Base-by-base conservation (phyloP, 1,284 basidiomycete genomes). In the Leccinum ambiguum region DNA sequence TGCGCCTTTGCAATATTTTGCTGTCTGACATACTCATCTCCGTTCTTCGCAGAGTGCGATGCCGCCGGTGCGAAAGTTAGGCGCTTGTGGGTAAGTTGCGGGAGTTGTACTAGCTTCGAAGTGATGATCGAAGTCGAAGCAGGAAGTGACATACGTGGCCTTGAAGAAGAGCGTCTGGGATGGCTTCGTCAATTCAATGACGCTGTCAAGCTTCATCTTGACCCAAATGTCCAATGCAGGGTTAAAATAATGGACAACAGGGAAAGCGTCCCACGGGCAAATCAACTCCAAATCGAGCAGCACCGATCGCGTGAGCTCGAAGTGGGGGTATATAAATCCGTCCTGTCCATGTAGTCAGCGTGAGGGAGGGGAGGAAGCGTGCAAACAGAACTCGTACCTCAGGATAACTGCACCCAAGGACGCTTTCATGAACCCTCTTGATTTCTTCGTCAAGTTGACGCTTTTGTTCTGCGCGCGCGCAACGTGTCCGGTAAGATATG, bases 101-200 rank as follows among this genome's bases (percentile, higher is more conserved):
- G 14, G 6, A 13, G 23, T 26, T 21, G 8, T 30, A 23, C 53
- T 18, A 57, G 16, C 21, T 23, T 33, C 9, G 9, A 57, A 33
- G 26, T 57, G 8, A 21, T 30, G 54, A 23, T 57, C 13, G 14
- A 57, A 57, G 5, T 10, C 3, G 6, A 8, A 26, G 26, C 30
- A 57, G 14, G 54, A 57, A 16, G 54, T 57, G 54, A 57, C 26
- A 30, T 57, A 6, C 5, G 26, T 30, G 13, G 23, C 54, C 26
- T 57, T 57, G 54, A 30, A 57, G 26, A 57, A 57, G 23, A 57
- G 54, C 16, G 10, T 57, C 54, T 57, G 23, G 8, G 54, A 57
- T 26, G 54, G 54, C 9, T 30, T 26, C 8, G 26, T 26, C 14
- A 57, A 23, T 30, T 57, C 23, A 3, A 57, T 26, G 26, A 30